A percentile compares a stretch with the other conserved stretches of the same genome.
Conservation (phyloP, 495 filamentous ascomycete species). For the Penicillium arizonense region DNA sequence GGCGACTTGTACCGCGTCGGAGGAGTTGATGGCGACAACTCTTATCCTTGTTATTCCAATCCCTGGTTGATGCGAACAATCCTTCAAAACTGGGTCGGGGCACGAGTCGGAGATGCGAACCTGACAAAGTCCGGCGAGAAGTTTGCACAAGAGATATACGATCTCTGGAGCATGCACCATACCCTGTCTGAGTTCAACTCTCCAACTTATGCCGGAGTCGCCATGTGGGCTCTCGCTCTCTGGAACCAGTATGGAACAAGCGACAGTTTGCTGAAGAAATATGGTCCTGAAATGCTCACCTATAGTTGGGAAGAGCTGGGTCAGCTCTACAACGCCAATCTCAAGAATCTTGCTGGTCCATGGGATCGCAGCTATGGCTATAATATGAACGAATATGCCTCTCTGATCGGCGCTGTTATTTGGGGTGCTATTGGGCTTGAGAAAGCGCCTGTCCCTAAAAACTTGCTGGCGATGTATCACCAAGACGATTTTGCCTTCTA, state of each 20-base stretch:
- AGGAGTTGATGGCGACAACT: constrained; percentile 42
- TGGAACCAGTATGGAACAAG: constrained; percentile 33
- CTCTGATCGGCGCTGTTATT: constrained; percentile 33
- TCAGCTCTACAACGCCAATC: constrained; percentile 33
- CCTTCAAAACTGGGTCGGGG: constrained; percentile 33
- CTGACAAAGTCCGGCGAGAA: constrained; percentile 35
- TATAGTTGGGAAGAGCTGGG: constrained; percentile 32
- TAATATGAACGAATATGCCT: constrained; percentile 42
- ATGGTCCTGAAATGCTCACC: constrained; percentile 26
- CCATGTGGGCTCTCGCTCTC: constrained; percentile 40
- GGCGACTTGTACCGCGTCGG: constrained; percentile 43
- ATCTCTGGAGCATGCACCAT: constrained; percentile 32
- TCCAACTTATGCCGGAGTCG: constrained; percentile 43
- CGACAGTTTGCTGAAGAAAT: constrained; percentile 29
- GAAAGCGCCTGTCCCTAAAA: constrained; percentile 19
- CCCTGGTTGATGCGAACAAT: constrained; percentile 45
- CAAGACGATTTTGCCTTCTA: constrained; percentile 38
- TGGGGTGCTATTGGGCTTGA: constrained; percentile 37
- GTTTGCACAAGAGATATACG: constrained; percentile 33
- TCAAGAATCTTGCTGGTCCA: constrained; percentile 41
- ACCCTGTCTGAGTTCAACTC: constrained; percentile 45
- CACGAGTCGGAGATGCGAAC: constrained; percentile 32
- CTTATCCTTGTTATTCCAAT: constrained; percentile 44
- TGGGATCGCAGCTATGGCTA: constrained; percentile 46
- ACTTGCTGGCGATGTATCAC: constrained; percentile 33